A percentile compares a stretch with the other conserved stretches of the same genome.
Conservation (phyloP, 768 basidiomycete species). For the Amanita rubescens region DNA sequence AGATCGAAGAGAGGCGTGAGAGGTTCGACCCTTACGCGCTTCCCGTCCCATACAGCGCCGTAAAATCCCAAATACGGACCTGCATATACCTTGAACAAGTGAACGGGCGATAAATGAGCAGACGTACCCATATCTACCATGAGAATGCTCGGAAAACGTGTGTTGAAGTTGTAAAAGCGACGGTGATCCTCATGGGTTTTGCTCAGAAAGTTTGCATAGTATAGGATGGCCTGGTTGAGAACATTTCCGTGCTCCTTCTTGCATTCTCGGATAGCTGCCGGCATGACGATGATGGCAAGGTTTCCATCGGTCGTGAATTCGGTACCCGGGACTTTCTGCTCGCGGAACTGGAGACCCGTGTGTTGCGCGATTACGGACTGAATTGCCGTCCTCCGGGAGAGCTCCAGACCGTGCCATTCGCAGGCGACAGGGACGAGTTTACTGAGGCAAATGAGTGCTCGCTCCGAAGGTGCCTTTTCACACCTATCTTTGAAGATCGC, state of each 20-base stretch:
- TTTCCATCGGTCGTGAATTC: not conserved
- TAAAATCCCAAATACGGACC: not conserved
- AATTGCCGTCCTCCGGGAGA: not conserved
- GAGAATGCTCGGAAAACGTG: constrained; percentile 1
- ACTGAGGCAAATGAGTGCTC: not conserved
- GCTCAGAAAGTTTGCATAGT: too few species aligned
- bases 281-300: not conserved
- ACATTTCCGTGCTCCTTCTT: too few species aligned
- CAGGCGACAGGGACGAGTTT: not conserved
- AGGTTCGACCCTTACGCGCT: too few species aligned
- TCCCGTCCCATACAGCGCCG: too few species aligned
- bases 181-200: not conserved
- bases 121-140: too few species aligned
- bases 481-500: too few species aligned
- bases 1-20: too few species aligned
- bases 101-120: too few species aligned
- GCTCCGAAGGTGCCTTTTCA: not conserved
- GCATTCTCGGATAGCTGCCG: not conserved
- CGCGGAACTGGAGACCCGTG: not conserved
- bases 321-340: constrained; percentile 1
- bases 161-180: not conserved
- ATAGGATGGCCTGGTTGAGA: not conserved
- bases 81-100: not conserved
- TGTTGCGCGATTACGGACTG: not conserved
- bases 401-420: not conserved